Percentiles rank a stretch among this genome's conserved stretches.
phyloP scores from a whole-genome alignment of 2,329 filamentous ascomycete genomes.

The Aspergillus hortae region DNA sequence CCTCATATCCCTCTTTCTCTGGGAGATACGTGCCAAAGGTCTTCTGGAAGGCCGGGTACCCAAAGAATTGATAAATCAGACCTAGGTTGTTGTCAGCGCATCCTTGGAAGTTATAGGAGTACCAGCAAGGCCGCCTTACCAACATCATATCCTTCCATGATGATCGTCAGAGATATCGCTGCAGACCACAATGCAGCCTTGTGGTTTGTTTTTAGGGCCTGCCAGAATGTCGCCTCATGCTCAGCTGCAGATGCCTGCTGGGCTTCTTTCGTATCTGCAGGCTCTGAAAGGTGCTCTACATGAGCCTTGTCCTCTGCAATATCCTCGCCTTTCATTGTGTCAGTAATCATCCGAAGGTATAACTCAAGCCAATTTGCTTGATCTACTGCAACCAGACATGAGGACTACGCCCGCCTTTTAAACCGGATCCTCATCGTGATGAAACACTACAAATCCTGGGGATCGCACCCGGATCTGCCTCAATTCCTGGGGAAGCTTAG shows the following conservation, averaged over 20 bases:
- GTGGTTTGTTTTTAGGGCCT: constrained; percentile 6
- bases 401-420: too few relatives aligned
- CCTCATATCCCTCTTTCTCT: constrained; percentile 11
- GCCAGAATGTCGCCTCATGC: constrained; percentile 8
- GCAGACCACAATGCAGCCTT: constrained; percentile 12
- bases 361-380: too few relatives aligned
- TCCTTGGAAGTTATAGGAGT: not conserved
- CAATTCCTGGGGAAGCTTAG: too few relatives aligned
- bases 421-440: too few relatives aligned
- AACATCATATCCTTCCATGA: constrained; percentile 19
- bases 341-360: not conserved
- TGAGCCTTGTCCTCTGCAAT: constrained; percentile 4
- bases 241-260: constrained; percentile 10
- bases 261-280: constrained; percentile 5
- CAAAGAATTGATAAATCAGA: constrained; percentile 21
- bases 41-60: constrained; percentile 20
- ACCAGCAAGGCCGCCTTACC: constrained; percentile 4
- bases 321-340: constrained; percentile 3
- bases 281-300: constrained; percentile 2
- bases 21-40: constrained; percentile 8
- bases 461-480: too few relatives aligned
- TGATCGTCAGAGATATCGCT: constrained; percentile 10
- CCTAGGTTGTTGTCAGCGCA: not conserved
- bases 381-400: too few relatives aligned
- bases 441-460: too few relatives aligned